Percentiles rank a stretch among this genome's conserved stretches.
These are phyloP conservation scores for Zymoseptoria crescenta DNA, from an alignment of 2,329 filamentous ascomycete species.

Conservation along the genomic window DNA sequence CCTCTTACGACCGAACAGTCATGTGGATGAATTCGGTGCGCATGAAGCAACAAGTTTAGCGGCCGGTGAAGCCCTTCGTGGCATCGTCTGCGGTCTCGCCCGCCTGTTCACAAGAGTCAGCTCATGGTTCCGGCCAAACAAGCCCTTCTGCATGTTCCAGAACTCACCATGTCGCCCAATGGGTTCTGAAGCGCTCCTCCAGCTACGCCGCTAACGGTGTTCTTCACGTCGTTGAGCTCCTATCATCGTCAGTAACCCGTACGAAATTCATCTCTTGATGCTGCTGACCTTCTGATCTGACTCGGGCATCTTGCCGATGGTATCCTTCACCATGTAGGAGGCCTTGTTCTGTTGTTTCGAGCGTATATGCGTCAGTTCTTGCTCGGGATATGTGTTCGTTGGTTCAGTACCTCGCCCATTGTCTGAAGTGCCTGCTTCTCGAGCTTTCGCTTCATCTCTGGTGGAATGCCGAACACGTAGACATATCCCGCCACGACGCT, in stretches of 20 bases:
- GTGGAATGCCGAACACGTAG: slow-evolving; percentile 43
- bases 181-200: slow-evolving; percentile 32
- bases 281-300: slow-evolving; percentile 24
- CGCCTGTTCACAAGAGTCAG: slow-evolving; percentile 1
- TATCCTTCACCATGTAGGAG: slow-evolving; percentile 28
- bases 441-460: slow-evolving; percentile 39
- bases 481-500: slow-evolving; percentile 33
- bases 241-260: neutral
- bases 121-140: neutral
- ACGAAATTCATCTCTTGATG: too few relatives aligned
- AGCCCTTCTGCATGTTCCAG: neutral
- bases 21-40: neutral
- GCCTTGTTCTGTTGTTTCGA: slow-evolving; percentile 33
- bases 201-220: slow-evolving; percentile 24
- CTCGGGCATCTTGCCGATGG: slow-evolving; percentile 24
- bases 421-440: slow-evolving; percentile 41
- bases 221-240: slow-evolving; percentile 30
- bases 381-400: neutral
- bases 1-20: neutral
- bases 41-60: slow-evolving; percentile 4
- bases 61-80: slow-evolving; percentile 20
- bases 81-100: slow-evolving; percentile 20
- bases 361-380: neutral
- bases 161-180: slow-evolving; percentile 26
- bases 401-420: slow-evolving; percentile 37